Evolutionary conservation across 441 rosid species (phyloP).

Genomic region (Breynia disticha): DNA sequence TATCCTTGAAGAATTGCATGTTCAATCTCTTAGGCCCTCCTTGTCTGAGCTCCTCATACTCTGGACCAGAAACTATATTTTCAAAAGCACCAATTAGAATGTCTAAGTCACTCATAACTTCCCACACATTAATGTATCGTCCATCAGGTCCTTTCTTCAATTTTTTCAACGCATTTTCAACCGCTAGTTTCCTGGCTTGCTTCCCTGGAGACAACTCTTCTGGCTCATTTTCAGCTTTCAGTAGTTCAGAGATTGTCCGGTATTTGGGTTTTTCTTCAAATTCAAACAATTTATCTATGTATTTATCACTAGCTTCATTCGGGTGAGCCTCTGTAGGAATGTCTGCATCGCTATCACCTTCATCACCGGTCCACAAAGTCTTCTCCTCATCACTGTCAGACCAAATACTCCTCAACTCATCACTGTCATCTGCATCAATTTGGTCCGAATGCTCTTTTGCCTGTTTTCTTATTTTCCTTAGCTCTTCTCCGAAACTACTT

Average conservation of each 20-base stretch:
- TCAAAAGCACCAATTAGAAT: conserved; percentile 83
- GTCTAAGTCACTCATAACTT: conserved; percentile 85
- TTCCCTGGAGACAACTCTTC: conserved; percentile 86
- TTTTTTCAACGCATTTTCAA: conserved; percentile 86
- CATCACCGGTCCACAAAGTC: conserved; percentile 89
- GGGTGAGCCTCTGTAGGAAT: conserved; percentile 78
- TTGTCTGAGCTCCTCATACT: conserved; percentile 85
- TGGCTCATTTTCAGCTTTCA: conserved; percentile 68
- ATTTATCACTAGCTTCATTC: conserved; percentile 64
- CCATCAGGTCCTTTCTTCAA: conserved; percentile 92
- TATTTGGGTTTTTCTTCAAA: conserved; percentile 86
- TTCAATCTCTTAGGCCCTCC: conserved; percentile 87
- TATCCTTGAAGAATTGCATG: conserved; percentile 86
- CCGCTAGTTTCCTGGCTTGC: conserved; percentile 83
- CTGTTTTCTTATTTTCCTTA: conserved; percentile 53
- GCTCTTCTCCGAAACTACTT: conserved; percentile 35
- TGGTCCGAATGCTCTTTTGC: conserved; percentile 56
- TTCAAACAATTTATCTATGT: conserved; percentile 74
- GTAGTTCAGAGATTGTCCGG: conserved; percentile 61
- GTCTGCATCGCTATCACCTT: conserved; percentile 70
- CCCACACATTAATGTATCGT: conserved; percentile 81
- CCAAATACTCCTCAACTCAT: conserved; percentile 73
- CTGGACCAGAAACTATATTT: conserved; percentile 81
- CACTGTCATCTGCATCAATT: conserved; percentile 81
- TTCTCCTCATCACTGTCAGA: conserved; percentile 89